phyloP scores from a whole-genome alignment of 1,139 yeast species.

The Suhomyces taliae region DNA sequence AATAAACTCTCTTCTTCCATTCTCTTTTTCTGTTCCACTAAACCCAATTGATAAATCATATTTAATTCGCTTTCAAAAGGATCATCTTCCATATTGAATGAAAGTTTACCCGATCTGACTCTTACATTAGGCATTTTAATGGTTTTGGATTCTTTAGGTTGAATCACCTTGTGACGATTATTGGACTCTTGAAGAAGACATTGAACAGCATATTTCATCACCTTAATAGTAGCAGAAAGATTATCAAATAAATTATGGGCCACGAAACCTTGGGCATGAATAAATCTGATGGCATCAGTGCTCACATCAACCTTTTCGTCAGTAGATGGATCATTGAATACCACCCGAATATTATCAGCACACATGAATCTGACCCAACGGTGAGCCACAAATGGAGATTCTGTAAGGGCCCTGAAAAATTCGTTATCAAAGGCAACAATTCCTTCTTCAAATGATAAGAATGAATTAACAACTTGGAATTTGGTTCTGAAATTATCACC shows the following conservation, averaged over 20 bases:
- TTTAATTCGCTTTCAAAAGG: constrained; percentile 80
- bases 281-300: constrained; percentile 35
- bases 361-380: constrained; percentile 55
- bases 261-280: constrained; percentile 55
- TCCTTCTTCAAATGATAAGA: constrained; percentile 19
- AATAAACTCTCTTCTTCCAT: constrained; percentile 57
- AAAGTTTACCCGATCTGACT: constrained; percentile 47
- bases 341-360: constrained; percentile 36
- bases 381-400: constrained; percentile 49
- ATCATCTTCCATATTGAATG: constrained; percentile 70
- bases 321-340: constrained; percentile 17
- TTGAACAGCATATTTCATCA: constrained; percentile 53
- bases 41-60: constrained; percentile 75
- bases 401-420: constrained; percentile 50
- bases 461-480: constrained; percentile 40
- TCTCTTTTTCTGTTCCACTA: constrained; percentile 67
- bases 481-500: constrained; percentile 52
- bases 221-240: constrained; percentile 53
- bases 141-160: constrained; percentile 43
- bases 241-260: constrained; percentile 64
- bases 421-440: constrained; percentile 26
- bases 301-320: constrained; percentile 20
- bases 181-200: constrained; percentile 38
- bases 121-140: constrained; percentile 53
- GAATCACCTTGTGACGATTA: constrained; percentile 12